Evolutionary conservation across 768 basidiomycete genomes (phyloP).

Genomic region (Psilocybe subaeruginosa): DNA sequence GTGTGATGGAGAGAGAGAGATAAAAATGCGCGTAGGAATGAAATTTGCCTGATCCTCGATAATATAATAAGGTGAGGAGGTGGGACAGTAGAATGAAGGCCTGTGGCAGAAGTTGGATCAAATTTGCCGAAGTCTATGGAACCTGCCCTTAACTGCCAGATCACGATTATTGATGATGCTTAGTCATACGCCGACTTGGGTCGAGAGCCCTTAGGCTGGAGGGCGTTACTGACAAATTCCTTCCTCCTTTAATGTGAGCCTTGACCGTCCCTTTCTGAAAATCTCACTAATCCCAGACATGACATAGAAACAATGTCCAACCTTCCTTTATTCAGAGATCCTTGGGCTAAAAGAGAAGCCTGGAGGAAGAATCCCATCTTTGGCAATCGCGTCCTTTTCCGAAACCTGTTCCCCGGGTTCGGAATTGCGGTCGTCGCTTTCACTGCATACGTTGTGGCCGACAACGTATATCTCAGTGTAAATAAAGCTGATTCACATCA

Average conservation of each 20-base stretch:
- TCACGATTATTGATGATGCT: conserved; percentile 30
- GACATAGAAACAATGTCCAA: conserved; percentile 51
- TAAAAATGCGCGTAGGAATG: conserved; percentile 16
- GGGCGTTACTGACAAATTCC: neutral
- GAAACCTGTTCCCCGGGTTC: conserved; percentile 92
- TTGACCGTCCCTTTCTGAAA: neutral
- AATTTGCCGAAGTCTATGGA: conserved; percentile 44
- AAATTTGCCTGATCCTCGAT: conserved; percentile 5
- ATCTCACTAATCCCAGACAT: conserved; percentile 2
- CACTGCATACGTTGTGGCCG: conserved; percentile 85
- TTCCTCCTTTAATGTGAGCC: conserved; percentile 5
- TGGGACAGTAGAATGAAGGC: conserved; percentile 32
- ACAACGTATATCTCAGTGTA: conserved; percentile 62
- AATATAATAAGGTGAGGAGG: conserved; percentile 21
- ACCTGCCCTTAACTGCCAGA: conserved; percentile 62
- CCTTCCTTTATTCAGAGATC: conserved; percentile 83
- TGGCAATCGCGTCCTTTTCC: conserved; percentile 83
- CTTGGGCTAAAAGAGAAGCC: conserved; percentile 92
- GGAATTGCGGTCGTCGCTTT: conserved; percentile 93
- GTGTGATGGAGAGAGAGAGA: conserved; percentile 11
- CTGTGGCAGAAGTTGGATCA: conserved; percentile 31
- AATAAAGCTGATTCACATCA: conserved; percentile 28
- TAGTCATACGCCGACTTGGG: conserved; percentile 13
- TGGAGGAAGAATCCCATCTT: conserved; percentile 94
- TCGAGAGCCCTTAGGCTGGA: neutral